Percentiles rank a stretch among this genome's conserved stretches.
These are phyloP conservation scores for Botrytis elliptica DNA, from an alignment of 2,329 filamentous ascomycete species.

Conservation along the genomic window DNA sequence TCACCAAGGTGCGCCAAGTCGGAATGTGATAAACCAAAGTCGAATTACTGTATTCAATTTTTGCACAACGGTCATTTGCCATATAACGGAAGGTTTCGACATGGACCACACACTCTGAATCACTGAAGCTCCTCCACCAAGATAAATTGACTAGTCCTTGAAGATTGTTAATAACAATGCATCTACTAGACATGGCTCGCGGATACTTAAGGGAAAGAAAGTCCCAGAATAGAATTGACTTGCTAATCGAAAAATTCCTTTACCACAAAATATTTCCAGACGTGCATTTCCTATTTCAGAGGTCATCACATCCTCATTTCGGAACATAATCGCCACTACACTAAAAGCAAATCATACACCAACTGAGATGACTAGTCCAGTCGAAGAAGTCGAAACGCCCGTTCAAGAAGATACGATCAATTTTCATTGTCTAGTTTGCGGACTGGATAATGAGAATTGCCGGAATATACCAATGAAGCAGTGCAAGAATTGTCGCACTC, in stretches of 20 bases:
- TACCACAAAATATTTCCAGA: not conserved
- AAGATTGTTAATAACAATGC: not conserved
- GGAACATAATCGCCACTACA: not conserved
- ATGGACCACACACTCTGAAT: not conserved
- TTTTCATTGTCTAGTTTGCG: not conserved
- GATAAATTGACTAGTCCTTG: rapidly evolving
- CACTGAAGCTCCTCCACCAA: not conserved
- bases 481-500: not conserved
- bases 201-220: not conserved
- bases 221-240: rapidly evolving
- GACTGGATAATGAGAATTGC: not conserved
- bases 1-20: not conserved
- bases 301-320: not conserved
- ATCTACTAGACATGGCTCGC: not conserved
- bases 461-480: not conserved
- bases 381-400: not conserved
- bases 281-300: not conserved
- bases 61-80: not conserved
- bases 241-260: rapidly evolving
- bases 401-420: not conserved
- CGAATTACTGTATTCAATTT: not conserved
- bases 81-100: not conserved
- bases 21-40: too few relatives aligned
- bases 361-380: not conserved
- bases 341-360: not conserved